Evolutionary conservation across 805 yeast species (phyloP), one percentile per base, ranked within the genome.

Genomic region (Wickerhamomyces chaumierensis): DNA sequence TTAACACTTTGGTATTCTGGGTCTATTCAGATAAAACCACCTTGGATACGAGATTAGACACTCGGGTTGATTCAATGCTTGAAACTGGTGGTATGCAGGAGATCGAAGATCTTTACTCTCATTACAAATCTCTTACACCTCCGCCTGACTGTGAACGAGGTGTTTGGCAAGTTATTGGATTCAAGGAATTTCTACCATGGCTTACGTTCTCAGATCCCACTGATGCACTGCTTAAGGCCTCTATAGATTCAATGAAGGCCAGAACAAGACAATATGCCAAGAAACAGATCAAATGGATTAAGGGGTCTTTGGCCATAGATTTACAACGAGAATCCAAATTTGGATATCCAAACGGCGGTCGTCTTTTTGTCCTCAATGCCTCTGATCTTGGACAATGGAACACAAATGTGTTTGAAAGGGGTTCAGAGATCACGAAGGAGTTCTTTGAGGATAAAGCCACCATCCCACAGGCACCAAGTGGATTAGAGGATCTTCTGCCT

Each of bases 81-180:
- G 51, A 58, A 1, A 51, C 53, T 1, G 95, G 95, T 0, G 90
- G 84, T 0, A 43, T 75, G 35, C 65, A 66, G 1, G 98, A 92
- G 57, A 71, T 92, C 14, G 52, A 68, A 8, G 72, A 75, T 39
- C 53, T 90, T 50, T 75, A 73, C 53, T 51, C 58, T 1, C 62
- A 61, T 20, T 80, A 70, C 35, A 47, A 61, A 5, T 35, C 39
- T 0, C 56, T 56, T 17, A 46, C 51, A 1, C 53, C 57, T 5
- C 55, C 50, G 18, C 75, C 81, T 9, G 77, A 69, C 41, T 60
- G 74, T 40, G 81, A 81, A 39, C 64, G 70, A 41, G 97, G 97
- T 2, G 71, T 90, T 0, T 87, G 87, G 87, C 97, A 92, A 60
- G 95, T 84, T 2, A 84, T 90, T 51, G 97, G 97, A 2, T 92